These are phyloP conservation scores for Clavariopsis aquatica DNA, from an alignment of 495 filamentous ascomycete genomes.

Conservation along the genomic window DNA sequence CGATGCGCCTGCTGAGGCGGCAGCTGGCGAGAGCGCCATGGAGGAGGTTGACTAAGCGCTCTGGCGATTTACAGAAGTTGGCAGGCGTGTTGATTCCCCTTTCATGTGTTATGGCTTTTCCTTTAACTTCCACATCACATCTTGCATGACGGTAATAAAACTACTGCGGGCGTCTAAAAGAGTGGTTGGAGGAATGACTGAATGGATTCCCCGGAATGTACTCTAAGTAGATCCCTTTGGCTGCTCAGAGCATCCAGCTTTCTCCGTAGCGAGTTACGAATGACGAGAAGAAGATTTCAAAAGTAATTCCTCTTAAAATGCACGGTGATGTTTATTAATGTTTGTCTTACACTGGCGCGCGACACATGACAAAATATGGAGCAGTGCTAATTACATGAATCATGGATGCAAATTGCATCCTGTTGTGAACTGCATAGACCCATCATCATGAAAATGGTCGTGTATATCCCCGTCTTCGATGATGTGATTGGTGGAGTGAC, in stretches of 20 bases:
- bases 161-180: conserved; percentile 25
- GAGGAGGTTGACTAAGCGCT: conserved; percentile 70
- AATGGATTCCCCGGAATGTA: conserved; percentile 26
- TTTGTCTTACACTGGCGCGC: too few species aligned
- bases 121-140: conserved; percentile 17
- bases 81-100: conserved; percentile 34
- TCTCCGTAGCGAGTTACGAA: conserved; percentile 21
- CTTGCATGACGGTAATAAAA: conserved; percentile 29
- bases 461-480: too few species aligned
- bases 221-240: conserved; percentile 26
- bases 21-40: conserved; percentile 66
- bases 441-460: too few species aligned
- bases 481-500: too few species aligned
- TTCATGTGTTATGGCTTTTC: conserved; percentile 36
- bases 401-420: too few species aligned
- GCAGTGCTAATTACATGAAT: too few species aligned
- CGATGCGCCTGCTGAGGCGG: conserved; percentile 56
- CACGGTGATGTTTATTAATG: too few species aligned
- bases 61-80: conserved; percentile 28
- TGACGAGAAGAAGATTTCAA: conserved; percentile 7
- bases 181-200: conserved; percentile 25
- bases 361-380: too few species aligned
- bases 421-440: too few species aligned
- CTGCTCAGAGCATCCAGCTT: conserved; percentile 15
- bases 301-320: not conserved